These are phyloP conservation scores for Evernia prunastri DNA, from an alignment of 495 filamentous ascomycete species.

Conservation along the genomic window DNA sequence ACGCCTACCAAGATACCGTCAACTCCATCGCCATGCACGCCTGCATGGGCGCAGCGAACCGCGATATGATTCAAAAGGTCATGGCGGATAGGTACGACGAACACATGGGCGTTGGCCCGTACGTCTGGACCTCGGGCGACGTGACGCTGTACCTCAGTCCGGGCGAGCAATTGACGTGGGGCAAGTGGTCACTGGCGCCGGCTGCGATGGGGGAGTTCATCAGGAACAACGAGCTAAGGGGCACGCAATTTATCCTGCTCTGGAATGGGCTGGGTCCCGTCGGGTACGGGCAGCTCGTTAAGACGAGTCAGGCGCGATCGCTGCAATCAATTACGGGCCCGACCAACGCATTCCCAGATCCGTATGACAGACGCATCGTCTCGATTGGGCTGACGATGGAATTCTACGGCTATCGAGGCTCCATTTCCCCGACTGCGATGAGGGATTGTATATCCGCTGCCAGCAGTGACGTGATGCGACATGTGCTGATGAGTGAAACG, in stretches of 20 bases:
- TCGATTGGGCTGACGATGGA: background rate
- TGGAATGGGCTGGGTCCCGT: background rate
- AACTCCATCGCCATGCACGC: background rate
- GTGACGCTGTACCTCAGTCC: background rate
- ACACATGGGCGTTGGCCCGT: background rate
- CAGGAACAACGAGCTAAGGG: background rate
- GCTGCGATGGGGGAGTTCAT: background rate
- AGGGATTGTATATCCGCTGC: background rate
- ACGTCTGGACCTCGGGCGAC: background rate
- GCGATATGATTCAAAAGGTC: background rate
- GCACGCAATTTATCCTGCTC: background rate
- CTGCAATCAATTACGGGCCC: background rate
- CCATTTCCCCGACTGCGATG: background rate
- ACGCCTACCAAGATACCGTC: background rate
- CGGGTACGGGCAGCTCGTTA: background rate
- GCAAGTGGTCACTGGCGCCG: background rate
- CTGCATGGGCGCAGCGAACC: background rate
- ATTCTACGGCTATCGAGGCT: background rate
- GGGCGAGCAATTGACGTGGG: background rate
- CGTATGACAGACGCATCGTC: background rate
- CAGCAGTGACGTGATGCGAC: background rate
- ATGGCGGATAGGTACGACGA: background rate
- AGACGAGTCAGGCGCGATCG: background rate
- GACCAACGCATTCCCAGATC: background rate
- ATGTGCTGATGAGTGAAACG: background rate